Conservation (phyloP, 2,329 filamentous ascomycete genomes). For the Pseudocercospora fijiensis region DNA sequence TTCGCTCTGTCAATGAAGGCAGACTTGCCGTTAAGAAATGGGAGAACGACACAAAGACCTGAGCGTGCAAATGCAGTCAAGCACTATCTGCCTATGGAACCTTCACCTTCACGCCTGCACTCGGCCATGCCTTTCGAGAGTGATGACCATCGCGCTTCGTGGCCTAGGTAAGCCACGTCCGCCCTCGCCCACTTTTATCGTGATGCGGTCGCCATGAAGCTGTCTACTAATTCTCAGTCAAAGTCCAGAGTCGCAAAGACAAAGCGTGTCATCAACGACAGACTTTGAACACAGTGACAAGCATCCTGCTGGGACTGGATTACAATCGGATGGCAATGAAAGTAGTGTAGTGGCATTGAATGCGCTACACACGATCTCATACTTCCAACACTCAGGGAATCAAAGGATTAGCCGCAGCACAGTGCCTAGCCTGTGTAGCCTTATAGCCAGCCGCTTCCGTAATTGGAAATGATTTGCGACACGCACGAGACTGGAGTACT, state of each 20-base stretch:
- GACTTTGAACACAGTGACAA: neutral
- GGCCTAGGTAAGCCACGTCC: neutral
- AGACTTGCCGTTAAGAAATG: slow-evolving; percentile 48
- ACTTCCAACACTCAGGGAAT: too few relatives aligned
- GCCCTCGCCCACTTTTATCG: neutral
- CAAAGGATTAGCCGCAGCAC: too few relatives aligned
- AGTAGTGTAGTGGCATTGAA: too few relatives aligned
- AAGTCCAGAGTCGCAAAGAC: neutral
- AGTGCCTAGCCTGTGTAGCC: too few relatives aligned
- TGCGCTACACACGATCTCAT: too few relatives aligned
- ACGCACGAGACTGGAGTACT: too few relatives aligned
- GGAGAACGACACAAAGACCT: slow-evolving; percentile 22
- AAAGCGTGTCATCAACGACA: neutral
- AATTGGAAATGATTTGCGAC: too few relatives aligned
- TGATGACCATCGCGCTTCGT: too few relatives aligned
- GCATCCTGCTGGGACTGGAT: neutral
- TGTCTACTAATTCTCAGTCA: neutral
- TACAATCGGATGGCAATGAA: neutral
- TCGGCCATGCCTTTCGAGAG: too few relatives aligned
- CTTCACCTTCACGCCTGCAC: too few relatives aligned
- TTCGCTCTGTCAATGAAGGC: slow-evolving; percentile 51
- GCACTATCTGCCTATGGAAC: too few relatives aligned
- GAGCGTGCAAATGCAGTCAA: neutral
- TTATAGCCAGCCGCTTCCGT: too few relatives aligned
- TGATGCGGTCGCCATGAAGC: neutral